phyloP scores from a whole-genome alignment of 2,329 filamentous ascomycete species.

The Curvularia eragrostidis region DNA sequence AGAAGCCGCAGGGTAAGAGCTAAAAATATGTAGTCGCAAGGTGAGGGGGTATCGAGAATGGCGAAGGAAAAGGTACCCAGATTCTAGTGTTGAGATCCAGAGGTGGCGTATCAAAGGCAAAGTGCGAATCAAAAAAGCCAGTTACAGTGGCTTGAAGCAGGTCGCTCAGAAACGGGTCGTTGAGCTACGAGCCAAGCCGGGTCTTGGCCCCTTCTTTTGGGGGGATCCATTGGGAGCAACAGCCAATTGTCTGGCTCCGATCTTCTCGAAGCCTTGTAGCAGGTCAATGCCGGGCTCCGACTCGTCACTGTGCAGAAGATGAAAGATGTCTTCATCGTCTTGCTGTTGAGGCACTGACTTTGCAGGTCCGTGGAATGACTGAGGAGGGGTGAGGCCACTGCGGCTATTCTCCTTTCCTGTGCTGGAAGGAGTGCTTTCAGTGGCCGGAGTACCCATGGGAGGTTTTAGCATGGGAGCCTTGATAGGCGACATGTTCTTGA shows the following conservation, averaged over 20 bases:
- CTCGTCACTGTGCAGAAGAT: slow-evolving; percentile 66
- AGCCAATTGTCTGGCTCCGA: slow-evolving; percentile 58
- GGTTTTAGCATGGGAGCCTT: slow-evolving; percentile 41
- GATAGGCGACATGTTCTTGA: slow-evolving; percentile 39
- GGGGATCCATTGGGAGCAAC: slow-evolving; percentile 47
- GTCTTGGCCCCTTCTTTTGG: slow-evolving; percentile 38
- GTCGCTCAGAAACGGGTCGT: slow-evolving; percentile 43
- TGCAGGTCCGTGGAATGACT: slow-evolving; percentile 40
- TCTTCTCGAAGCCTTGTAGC: slow-evolving; percentile 77
- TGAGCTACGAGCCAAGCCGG: slow-evolving; percentile 40
- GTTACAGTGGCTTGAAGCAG: slow-evolving; percentile 1
- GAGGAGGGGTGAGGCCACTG: slow-evolving; percentile 33
- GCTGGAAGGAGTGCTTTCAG: slow-evolving; percentile 27
- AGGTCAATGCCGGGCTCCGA: slow-evolving; percentile 71
- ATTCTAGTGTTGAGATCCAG: slow-evolving; percentile 14
- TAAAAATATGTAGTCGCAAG: slow-evolving; percentile 19
- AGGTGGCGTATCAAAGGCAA: slow-evolving; percentile 11
- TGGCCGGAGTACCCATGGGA: slow-evolving; percentile 34
- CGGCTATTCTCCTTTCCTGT: slow-evolving; percentile 33
- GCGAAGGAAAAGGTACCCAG: slow-evolving; percentile 20
- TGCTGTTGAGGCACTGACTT: slow-evolving; percentile 26
- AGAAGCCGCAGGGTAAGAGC: slow-evolving; percentile 19
- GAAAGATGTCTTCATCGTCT: slow-evolving; percentile 63
- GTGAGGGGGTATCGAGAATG: slow-evolving; percentile 29
- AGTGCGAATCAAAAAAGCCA: slow-evolving; percentile 10